A percentile compares a stretch with the other conserved stretches of the same genome.
phyloP scores from a whole-genome alignment of 2,329 filamentous ascomycete genomes.

The Xylaria sp. region DNA sequence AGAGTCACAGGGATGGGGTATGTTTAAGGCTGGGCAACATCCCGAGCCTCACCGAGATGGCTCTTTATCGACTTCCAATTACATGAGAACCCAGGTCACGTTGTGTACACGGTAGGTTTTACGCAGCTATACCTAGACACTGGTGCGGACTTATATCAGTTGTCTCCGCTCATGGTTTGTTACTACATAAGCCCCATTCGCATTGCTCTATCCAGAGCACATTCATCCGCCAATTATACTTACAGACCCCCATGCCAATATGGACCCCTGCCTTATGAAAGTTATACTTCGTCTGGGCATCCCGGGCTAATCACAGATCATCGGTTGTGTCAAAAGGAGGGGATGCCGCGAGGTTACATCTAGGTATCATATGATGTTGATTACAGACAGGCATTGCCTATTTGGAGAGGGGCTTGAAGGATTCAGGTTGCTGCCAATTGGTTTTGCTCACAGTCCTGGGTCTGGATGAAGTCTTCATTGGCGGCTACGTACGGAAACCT shows the following conservation, averaged over 20 bases:
- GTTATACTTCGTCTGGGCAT: slow-evolving; percentile 20
- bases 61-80: slow-evolving; percentile 9
- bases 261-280: neutral
- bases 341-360: slow-evolving; percentile 44
- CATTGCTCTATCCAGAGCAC: neutral
- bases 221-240: slow-evolving; percentile 18
- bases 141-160: neutral
- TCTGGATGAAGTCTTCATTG: slow-evolving; percentile 38
- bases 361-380: slow-evolving; percentile 45
- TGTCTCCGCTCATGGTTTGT: neutral
- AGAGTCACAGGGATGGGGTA: slow-evolving; percentile 36
- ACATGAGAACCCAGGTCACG: neutral
- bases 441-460: slow-evolving; percentile 27
- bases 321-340: slow-evolving; percentile 23
- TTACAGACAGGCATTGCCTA: slow-evolving; percentile 41
- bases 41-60: slow-evolving; percentile 48
- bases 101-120: neutral
- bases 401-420: slow-evolving; percentile 36
- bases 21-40: slow-evolving; percentile 44
- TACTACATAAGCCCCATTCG: slow-evolving; percentile 1
- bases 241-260: neutral
- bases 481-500: slow-evolving; percentile 36
- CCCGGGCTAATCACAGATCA: slow-evolving; percentile 32
- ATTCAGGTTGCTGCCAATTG: slow-evolving; percentile 35
- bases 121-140: neutral